Base-by-base conservation (phyloP, 331 rosid genomes). In the Rhamnella rubrinervis region DNA sequence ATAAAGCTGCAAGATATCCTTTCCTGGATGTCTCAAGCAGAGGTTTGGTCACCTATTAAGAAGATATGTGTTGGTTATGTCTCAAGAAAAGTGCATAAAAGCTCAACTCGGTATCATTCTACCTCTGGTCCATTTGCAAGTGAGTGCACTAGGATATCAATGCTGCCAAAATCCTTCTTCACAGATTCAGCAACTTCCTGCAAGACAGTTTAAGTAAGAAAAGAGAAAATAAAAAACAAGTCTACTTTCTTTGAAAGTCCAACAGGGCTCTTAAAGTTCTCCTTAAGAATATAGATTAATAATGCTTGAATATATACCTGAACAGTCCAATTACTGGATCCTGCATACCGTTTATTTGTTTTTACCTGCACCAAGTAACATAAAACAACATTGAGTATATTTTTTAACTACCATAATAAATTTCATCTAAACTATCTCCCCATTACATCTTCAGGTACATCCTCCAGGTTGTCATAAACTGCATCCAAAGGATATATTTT, bases 91-190 rank as follows among this genome's bases (percentile, higher is more conserved):
- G 26, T 21, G 62, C 37, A 53, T 2, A 71, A 55, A 63, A 56
- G 62, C 31, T 66, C 59, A 8, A 37, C 21, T 7, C 26, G 59
- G 47, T 70, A 71, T 41, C 10, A 40, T 25, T 39, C 49, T 80
- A 89, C 98, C 92, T 92, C 98, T 17, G 98, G 98, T 69, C 91
- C 96, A 78, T 92, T 92, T 53, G 98, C 98, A 80, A 92, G 96
- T 15, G 98, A 92, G 81, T 92, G 98, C 80, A 92, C 98, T 72
- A 92, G 96, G 68, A 92, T 85, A 78, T 92, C 98, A 38, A 92
- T 88, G 80, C 85, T 89, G 76, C 96, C 96, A 46, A 88, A 92
- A 72, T 92, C 96, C 31, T 79, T 87, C 86, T 88, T 90, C 66
- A 92, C 98, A 63, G 85, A 75, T 76, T 88, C 98, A 61, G 82